These are phyloP conservation scores for Pleurotus djamor DNA, from an alignment of 768 basidiomycete genomes.

Conservation along the genomic window DNA sequence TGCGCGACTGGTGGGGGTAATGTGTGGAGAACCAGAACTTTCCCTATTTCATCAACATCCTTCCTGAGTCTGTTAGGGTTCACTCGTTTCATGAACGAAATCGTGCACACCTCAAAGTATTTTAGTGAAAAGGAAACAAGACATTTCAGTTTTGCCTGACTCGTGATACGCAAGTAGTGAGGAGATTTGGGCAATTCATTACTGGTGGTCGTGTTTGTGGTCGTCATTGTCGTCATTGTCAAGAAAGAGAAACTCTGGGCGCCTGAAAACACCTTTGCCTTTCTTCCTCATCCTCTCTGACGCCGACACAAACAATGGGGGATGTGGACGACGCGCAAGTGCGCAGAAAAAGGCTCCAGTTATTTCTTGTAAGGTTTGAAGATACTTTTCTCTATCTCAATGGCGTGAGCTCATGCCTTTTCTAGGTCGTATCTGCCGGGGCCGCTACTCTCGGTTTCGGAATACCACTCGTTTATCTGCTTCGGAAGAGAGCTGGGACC, in stretches of 20 bases:
- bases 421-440: neutral
- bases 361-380: neutral
- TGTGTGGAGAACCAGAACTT: neutral
- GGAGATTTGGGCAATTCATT: neutral
- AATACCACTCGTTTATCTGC: neutral
- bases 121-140: constrained; percentile 55
- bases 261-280: neutral
- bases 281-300: neutral
- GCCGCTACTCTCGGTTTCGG: neutral
- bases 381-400: neutral
- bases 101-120: constrained; percentile 46
- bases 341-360: neutral
- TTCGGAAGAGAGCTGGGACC: neutral
- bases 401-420: no score
- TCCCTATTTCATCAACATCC: neutral
- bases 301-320: neutral
- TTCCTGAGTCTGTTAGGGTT: neutral
- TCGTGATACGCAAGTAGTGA: constrained; percentile 50
- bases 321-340: neutral
- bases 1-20: neutral
- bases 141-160: constrained; percentile 48
- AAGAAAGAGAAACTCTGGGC: no score
- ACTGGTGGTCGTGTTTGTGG: neutral
- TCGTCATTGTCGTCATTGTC: no score
- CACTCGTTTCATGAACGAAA: neutral